Conservation (phyloP, 208 protist species). For the Leptomonas pyrrhocoris region DNA sequence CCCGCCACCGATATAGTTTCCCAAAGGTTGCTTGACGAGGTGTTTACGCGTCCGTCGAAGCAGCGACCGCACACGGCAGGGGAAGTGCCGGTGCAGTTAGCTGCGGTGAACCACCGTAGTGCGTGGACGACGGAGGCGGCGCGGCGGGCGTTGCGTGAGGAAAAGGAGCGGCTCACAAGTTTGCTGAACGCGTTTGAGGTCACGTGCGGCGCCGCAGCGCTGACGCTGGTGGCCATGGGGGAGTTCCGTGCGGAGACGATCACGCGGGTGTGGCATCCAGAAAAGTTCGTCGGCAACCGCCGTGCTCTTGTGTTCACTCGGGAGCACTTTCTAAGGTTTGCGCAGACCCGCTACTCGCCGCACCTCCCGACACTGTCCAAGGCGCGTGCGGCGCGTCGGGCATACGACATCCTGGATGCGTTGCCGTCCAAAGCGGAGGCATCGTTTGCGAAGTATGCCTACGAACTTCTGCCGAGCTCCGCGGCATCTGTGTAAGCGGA, state of each 20-base stretch:
- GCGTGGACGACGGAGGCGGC: conserved; percentile 60
- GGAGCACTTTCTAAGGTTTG: conserved; percentile 24
- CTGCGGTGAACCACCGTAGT: conserved; percentile 23
- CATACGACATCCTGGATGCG: conserved; percentile 49
- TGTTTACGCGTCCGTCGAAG: conserved; percentile 1
- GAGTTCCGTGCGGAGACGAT: conserved; percentile 52
- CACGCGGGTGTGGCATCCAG: conserved; percentile 20
- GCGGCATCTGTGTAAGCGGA: background rate
- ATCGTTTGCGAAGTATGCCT: conserved; percentile 58
- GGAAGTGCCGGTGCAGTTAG: background rate
- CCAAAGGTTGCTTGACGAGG: conserved; percentile 11
- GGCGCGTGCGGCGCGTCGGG: background rate
- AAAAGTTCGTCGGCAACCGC: background rate
- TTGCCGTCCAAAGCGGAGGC: conserved; percentile 75
- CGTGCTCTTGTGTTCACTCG: conserved; percentile 2
- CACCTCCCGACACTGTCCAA: background rate
- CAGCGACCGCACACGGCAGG: background rate
- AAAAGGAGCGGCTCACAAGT: conserved; percentile 34
- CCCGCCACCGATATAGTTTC: background rate
- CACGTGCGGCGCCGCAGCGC: conserved; percentile 45
- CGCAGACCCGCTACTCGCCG: conserved; percentile 20
- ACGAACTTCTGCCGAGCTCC: conserved; percentile 34
- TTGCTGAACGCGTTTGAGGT: conserved; percentile 47
- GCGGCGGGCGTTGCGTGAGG: conserved; percentile 51
- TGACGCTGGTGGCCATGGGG: conserved; percentile 57